Percentiles rank a stretch among this genome's conserved stretches.
These are phyloP conservation scores for Hyphopichia wangnamkhiaoensis DNA, from an alignment of 1,139 yeast genomes.

Conservation along the genomic window DNA sequence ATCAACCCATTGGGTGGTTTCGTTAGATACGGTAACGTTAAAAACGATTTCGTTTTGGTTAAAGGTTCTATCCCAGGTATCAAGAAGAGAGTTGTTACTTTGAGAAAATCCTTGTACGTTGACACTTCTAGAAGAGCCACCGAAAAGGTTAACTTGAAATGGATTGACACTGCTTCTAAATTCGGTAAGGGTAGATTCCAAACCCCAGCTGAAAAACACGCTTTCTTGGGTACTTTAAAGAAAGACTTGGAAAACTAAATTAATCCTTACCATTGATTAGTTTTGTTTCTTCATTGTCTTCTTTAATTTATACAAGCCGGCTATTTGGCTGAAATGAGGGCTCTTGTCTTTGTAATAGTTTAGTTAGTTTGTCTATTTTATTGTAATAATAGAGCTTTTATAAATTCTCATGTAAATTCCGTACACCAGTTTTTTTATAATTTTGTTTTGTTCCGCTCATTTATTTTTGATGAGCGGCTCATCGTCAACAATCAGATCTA, in stretches of 20 bases:
- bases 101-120: conserved; percentile 97
- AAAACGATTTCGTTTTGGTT: conserved; percentile 94
- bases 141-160: conserved; percentile 95
- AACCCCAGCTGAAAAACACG: conserved; percentile 99
- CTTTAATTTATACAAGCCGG: too few species aligned
- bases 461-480: too few species aligned
- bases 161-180: conserved; percentile 99
- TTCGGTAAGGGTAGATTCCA: conserved; percentile 99
- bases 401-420: too few species aligned
- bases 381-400: conserved; percentile 1
- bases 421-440: too few species aligned
- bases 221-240: conserved; percentile 99
- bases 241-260: conserved; percentile 62
- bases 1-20: conserved; percentile 99
- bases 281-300: conserved; percentile 1
- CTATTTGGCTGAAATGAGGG: not conserved
- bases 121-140: conserved; percentile 98
- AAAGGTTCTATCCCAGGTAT: conserved; percentile 99
- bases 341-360: not conserved
- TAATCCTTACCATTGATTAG: conserved; percentile 4
- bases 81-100: conserved; percentile 98
- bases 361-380: not conserved
- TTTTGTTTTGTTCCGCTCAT: too few species aligned
- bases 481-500: too few species aligned
- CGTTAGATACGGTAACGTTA: conserved; percentile 98